Conservation (phyloP, 2,329 filamentous ascomycete genomes). For the Curvularia verruculosa region DNA sequence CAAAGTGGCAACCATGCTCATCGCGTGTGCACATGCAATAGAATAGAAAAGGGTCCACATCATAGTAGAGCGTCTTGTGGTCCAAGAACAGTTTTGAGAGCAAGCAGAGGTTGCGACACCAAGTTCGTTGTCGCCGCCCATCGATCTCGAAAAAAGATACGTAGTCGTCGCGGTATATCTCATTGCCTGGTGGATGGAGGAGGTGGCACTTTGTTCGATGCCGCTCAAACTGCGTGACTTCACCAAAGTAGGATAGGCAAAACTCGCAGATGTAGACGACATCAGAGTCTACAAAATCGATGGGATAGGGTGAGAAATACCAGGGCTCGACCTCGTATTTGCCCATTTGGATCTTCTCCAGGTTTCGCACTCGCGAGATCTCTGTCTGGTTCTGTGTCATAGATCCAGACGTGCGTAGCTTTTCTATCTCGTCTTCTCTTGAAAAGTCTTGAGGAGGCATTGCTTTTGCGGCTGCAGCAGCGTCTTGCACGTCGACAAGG, state of each 20-base stretch:
- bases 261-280: slow-evolving; percentile 97
- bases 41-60: slow-evolving; percentile 98
- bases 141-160: slow-evolving; percentile 98
- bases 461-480: slow-evolving; percentile 61
- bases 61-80: slow-evolving; percentile 98
- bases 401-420: slow-evolving; percentile 88
- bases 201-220: slow-evolving; percentile 90
- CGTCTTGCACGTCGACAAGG: slow-evolving; percentile 59
- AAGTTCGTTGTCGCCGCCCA: slow-evolving; percentile 88
- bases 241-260: slow-evolving; percentile 88
- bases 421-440: slow-evolving; percentile 92
- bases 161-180: slow-evolving; percentile 94
- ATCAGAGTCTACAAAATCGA: slow-evolving; percentile 85
- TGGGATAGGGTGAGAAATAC: slow-evolving; percentile 98
- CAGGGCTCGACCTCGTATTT: slow-evolving; percentile 91
- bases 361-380: slow-evolving; percentile 92
- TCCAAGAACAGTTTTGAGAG: slow-evolving; percentile 96
- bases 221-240: slow-evolving; percentile 79
- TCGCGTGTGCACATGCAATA: slow-evolving; percentile 95
- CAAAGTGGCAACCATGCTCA: slow-evolving; percentile 88
- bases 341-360: slow-evolving; percentile 93
- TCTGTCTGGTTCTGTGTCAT: slow-evolving; percentile 99
- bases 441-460: slow-evolving; percentile 64
- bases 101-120: slow-evolving; percentile 94
- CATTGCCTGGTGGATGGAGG: slow-evolving; percentile 92